phyloP scores from a whole-genome alignment of 257 asterid genomes.

The Knoxia roxburghii region DNA sequence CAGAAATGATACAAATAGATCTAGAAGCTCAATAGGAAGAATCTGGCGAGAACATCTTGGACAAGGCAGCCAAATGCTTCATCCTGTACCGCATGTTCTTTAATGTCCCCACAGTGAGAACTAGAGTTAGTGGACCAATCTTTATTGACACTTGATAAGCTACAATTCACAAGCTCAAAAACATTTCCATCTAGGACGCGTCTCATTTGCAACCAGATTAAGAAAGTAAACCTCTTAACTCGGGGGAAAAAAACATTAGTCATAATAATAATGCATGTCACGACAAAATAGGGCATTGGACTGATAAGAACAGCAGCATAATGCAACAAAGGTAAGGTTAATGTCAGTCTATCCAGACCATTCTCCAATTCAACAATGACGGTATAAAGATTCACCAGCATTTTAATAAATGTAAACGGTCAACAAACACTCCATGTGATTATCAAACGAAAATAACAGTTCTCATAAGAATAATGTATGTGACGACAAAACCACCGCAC shows the following conservation, averaged over 20 bases:
- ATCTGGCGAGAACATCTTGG: not conserved
- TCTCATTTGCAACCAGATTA: not conserved
- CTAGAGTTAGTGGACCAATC: not conserved
- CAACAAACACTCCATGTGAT: not conserved
- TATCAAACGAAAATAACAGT: not conserved
- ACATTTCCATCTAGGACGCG: not conserved
- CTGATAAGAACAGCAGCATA: not conserved
- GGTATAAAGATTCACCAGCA: not conserved
- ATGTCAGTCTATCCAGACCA: not conserved
- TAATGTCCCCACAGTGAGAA: not conserved
- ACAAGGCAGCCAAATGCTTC: not conserved
- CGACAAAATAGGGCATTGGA: not conserved
- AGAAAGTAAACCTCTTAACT: not conserved
- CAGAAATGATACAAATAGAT: not conserved
- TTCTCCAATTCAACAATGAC: not conserved
- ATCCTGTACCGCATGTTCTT: not conserved
- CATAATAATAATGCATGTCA: not conserved
- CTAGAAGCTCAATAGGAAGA: not conserved
- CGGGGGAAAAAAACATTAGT: not conserved
- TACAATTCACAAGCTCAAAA: not conserved
- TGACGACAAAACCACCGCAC: not conserved
- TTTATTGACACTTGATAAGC: not conserved
- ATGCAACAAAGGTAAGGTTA: not conserved
- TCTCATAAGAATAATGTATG: not conserved
- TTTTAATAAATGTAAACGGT: not conserved